Evolutionary conservation across 164 flowering plant species (phyloP).

Genomic region (Liquidambar formosana): DNA sequence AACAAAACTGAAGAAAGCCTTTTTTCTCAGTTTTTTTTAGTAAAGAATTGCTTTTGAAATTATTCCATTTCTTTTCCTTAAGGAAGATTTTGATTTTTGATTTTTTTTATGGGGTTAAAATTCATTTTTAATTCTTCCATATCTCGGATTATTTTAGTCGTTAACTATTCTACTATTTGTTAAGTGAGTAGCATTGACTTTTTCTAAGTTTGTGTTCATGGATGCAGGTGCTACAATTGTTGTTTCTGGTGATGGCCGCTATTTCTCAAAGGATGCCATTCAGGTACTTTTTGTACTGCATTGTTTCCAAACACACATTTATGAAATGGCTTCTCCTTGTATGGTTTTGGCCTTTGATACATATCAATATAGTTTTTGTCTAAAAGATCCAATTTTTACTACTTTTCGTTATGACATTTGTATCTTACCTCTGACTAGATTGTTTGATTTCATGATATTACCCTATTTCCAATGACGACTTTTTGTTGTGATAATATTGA

Average conservation of each 20-base stretch:
- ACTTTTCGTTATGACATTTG: too few species aligned
- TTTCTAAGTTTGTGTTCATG: not conserved
- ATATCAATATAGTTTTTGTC: too few species aligned
- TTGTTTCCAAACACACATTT: too few species aligned
- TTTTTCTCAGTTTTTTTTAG: too few species aligned
- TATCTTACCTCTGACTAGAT: too few species aligned
- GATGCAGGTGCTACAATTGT: conserved; percentile 85
- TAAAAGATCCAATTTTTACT: too few species aligned
- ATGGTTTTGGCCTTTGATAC: not conserved
- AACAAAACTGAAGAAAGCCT: not conserved
- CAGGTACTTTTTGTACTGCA: conserved; percentile 49
- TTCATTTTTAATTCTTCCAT: not conserved
- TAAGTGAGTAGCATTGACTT: not conserved
- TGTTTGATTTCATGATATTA: too few species aligned
- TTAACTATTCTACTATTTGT: not conserved
- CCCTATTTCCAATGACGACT: too few species aligned
- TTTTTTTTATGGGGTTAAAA: not conserved
- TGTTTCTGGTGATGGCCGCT: conserved; percentile 99
- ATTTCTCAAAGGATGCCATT: conserved; percentile 90
- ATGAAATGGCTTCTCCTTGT: too few species aligned
- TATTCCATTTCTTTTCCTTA: not conserved
- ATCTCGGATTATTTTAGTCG: not conserved
- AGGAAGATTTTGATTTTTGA: not conserved
- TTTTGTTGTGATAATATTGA: too few species aligned
- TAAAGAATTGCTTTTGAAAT: too few species aligned